Evolutionary conservation across 2,329 filamentous ascomycete species (phyloP).

Genomic region (Dendryphion nanum): DNA sequence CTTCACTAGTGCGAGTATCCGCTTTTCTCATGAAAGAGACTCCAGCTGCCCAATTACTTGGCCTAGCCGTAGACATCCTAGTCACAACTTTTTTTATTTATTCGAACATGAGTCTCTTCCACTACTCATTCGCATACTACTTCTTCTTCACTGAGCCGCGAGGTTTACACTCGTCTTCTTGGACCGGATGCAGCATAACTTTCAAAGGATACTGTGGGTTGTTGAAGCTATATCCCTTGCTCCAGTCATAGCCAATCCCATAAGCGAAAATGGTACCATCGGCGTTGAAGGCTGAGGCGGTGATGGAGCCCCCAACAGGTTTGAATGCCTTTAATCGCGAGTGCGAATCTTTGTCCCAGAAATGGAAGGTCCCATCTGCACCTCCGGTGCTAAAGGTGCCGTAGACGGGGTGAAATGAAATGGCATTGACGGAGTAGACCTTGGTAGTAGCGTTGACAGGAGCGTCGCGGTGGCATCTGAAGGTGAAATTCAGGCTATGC

Average conservation of each 20-base stretch:
- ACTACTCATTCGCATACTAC: too few relatives aligned
- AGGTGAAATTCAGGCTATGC: slow-evolving; percentile 83
- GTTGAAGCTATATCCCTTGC: slow-evolving; percentile 89
- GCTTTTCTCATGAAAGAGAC: too few relatives aligned
- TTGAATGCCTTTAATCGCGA: slow-evolving; percentile 64
- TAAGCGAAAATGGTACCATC: slow-evolving; percentile 63
- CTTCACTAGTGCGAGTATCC: too few relatives aligned
- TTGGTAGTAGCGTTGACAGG: slow-evolving; percentile 67
- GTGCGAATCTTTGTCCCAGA: slow-evolving; percentile 72
- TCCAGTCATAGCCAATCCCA: slow-evolving; percentile 96
- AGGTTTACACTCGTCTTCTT: slow-evolving; percentile 51
- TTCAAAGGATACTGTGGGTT: slow-evolving; percentile 57
- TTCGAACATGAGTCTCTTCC: too few relatives aligned
- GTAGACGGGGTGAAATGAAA: slow-evolving; percentile 94
- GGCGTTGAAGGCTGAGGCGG: slow-evolving; percentile 85
- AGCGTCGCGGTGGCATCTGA: slow-evolving; percentile 91
- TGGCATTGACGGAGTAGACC: slow-evolving; percentile 94
- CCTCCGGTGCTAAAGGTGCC: slow-evolving; percentile 98
- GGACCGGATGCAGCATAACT: slow-evolving; percentile 51
- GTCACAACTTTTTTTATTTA: too few relatives aligned
- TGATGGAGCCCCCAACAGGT: slow-evolving; percentile 71
- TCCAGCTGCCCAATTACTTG: too few relatives aligned
- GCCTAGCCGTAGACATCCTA: too few relatives aligned
- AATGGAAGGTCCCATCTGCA: slow-evolving; percentile 93
- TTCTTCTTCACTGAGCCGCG: slow-evolving; percentile 48